Conservation (phyloP, 192 early-diverging fungal species). For the Funneliformis geosporum region DNA sequence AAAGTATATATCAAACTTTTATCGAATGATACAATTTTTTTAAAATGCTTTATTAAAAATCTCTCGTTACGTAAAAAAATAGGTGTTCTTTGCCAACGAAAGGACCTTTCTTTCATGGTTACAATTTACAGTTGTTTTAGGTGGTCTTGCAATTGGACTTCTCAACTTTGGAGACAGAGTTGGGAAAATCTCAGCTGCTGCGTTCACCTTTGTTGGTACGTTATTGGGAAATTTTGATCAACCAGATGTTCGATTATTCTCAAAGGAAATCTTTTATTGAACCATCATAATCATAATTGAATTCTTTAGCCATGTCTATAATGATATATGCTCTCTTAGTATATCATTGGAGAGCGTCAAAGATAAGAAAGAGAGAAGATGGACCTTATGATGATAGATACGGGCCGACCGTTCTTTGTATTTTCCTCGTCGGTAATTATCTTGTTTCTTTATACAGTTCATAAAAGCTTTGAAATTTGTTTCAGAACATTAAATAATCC, state of each 20-base stretch:
- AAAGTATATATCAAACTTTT: constrained; percentile 51
- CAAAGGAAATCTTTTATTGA: neutral
- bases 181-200: constrained; percentile 54
- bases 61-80: neutral
- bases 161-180: constrained; percentile 81
- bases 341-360: constrained; percentile 75
- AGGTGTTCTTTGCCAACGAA: constrained; percentile 91
- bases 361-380: constrained; percentile 64
- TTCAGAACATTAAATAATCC: no score
- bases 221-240: neutral
- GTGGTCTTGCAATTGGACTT: constrained; percentile 73
- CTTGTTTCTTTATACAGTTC: neutral
- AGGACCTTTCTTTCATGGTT: constrained; percentile 91
- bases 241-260: no score
- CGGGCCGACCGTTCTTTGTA: constrained; percentile 71
- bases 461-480: neutral
- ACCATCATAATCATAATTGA: no score
- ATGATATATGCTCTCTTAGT: constrained; percentile 79
- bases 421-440: constrained; percentile 54
- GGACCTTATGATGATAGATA: constrained; percentile 78
- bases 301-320: constrained; percentile 56
- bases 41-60: neutral
- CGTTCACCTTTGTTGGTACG: constrained; percentile 55
- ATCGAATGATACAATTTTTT: no score
- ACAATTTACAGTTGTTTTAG: constrained; percentile 77